Base-by-base conservation (phyloP, 2,329 filamentous ascomycete species). In the Trichophyton simii region DNA sequence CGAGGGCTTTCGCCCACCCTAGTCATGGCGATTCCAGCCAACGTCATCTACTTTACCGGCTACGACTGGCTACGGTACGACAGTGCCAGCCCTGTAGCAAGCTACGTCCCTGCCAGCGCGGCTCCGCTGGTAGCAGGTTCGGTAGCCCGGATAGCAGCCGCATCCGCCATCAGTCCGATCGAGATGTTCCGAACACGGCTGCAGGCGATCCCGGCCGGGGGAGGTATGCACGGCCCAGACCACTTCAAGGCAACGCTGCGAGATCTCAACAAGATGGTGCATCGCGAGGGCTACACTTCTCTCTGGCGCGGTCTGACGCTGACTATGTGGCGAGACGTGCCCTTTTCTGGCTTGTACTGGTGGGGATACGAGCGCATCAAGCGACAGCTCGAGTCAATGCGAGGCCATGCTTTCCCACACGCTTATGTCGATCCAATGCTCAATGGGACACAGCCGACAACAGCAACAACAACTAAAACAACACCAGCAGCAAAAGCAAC, bases 11-110 rank as follows among this genome's bases (percentile, higher is more conserved):
- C 89, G n/a, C 92, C 94, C 0, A 99, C 94, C 0, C 78, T 99
- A 22, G 82, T 91, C 65, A 99, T 99, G 94, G 86, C 91, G 0
- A 83, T 99, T 4, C 94, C 94, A 0, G 90, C 86, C 28, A 99
- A 99, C 72, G 94, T 99, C 67, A 97, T 99, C 66, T 99, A 99
- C 76, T 96, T 97, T 70, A 95, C 94, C 11, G 94, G 94, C 44
- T 99, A 99, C 74, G 94, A 99, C 71, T 96, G 91, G 87, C 73
- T 99, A 62, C 86, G 94, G 41, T 88, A 82, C 65, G 87, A 89
- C 68, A 77, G 79, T 0, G 77, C 76, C 48, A 95, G 89, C 67
- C 91, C 91, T 0, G 82, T 97, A 64, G 81, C 80, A 41, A 79
- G 78, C 48, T 67, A 80, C 20, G 72, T 86, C 8, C 81, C 82